Conservation (phyloP, 345 rosid genomes). For the Eucalyptus shirleyi region DNA sequence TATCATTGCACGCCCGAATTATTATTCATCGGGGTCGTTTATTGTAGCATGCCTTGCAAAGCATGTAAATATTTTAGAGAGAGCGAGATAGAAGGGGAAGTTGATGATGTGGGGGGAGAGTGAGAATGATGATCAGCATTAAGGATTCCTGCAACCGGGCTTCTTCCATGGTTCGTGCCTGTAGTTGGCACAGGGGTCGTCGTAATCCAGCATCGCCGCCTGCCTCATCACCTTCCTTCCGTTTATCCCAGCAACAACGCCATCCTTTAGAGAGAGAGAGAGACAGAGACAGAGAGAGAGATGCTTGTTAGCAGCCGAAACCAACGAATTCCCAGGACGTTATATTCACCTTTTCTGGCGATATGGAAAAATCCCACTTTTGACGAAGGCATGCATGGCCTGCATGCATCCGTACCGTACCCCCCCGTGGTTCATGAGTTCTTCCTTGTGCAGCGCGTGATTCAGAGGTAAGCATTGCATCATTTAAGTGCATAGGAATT, state of each 20-base stretch:
- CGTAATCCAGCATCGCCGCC: conserved; percentile 12
- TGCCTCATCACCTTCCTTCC: conserved; percentile 46
- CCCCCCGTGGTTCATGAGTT: background rate
- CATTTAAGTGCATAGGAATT: background rate
- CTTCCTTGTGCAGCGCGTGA: background rate
- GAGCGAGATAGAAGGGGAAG: background rate
- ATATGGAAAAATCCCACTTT: background rate
- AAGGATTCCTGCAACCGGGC: conserved; percentile 28
- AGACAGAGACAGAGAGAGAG: background rate
- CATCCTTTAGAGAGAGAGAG: background rate
- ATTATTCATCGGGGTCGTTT: background rate
- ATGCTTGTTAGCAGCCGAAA: background rate
- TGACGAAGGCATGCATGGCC: background rate
- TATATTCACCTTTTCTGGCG: background rate
- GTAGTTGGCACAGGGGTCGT: background rate
- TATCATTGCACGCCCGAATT: background rate
- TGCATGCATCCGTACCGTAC: background rate
- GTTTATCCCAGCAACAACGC: background rate
- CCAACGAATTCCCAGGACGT: background rate
- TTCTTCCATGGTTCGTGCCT: background rate
- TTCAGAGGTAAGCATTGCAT: background rate
- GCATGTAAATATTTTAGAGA: background rate
- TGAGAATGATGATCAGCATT: conserved; percentile 9
- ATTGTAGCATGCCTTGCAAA: background rate
- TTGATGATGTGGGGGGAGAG: background rate